Evolutionary conservation across 805 yeast species (phyloP), one percentile per base, ranked within the genome.

Genomic region (Priceomyces fermenticarens): DNA sequence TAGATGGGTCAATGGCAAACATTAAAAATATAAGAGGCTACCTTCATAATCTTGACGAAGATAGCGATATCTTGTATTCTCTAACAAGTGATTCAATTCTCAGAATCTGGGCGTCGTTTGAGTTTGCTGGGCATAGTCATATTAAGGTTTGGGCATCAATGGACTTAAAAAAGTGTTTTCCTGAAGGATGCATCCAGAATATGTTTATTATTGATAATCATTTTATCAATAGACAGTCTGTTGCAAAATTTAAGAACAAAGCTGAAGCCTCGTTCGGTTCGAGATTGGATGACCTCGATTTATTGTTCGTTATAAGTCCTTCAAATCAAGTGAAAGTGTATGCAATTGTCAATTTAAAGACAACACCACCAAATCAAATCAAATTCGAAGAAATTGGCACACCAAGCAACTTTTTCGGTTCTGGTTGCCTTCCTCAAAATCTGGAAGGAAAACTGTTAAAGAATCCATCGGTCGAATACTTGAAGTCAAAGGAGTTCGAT

Each of bases 41-140:
- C 47, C 52, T 66, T 39, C 57, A 65, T 36, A 33, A 59, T 47
- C 37, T 55, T 54, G 40, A 61, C 51, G 48, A 65, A 4, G 61
- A 63, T 3, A 66, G 65, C 27, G 67, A 62, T 40, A 51, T 65
- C 9, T 62, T 89, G 4, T 88, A 83, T 55, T 80, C 96, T 0
- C 51, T 82, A n/a, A 66, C 84, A 23, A 63, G 72, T 12, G 88
- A 85, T 51, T 63, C 72, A 5, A 67, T 72, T 9, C 53, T 90
- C 33, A 67, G 88, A 23, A 73, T 85, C 0, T 88, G 90, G 87
- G 75, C 85, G 0, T 75, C 83, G 13, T 79, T 74, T 57, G 85
- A 81, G 45, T 62, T 72, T 39, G 81, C 76, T 30, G 75, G 74
- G n/a, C 80, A 77, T 30, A 76, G 73, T 40, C 74, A 73, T 34